Base-by-base conservation (phyloP, 768 basidiomycete genomes). In the Podaxis sp. region DNA sequence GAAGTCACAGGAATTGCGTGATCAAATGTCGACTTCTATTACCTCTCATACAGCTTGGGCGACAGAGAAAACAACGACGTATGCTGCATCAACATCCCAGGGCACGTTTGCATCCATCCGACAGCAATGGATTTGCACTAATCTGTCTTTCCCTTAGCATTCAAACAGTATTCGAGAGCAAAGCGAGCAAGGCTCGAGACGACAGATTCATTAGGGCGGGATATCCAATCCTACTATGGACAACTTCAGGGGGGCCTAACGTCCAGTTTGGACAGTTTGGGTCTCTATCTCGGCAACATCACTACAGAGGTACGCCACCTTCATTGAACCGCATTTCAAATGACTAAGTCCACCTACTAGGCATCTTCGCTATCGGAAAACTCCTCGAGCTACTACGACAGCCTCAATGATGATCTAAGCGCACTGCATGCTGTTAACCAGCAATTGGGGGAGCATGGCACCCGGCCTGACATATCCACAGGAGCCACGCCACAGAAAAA, bases 401-500 rank as follows among this genome's bases (percentile, higher is more conserved):
- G 56, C 28, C 36, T 61, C 52, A 33, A 30, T n/a, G 30, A 73
- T 11, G 78, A 83, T 33, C 71, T 94, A 5, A 69, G 78, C 4
- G 72, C 77, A 4, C 71, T 90, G 22, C 82, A 83, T 49, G 76
- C 80, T 22, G 82, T 82, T 1, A 82, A 82, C 2, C 76, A 80
- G 33, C 74, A 77, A 13, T 74, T 93, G 22, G 70, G 80, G 6
- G 82, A 86, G 30, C 78, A 86, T 60, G 91, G 87, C 8, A 77
- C 82, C 7, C 82, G 76, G 61, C 84, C 86, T 59, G 93, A 94
- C 68, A 70, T 75, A 22, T 75, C 89, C 1, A 91, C 88, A 13
- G 93, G 93, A 4, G 75, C 76, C 59, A 95, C 93, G 2, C 93
- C 93, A 39, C 85, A 84, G 52, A 93, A 92, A 77, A 87, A 90